Base-by-base conservation (phyloP, 306 rosid genomes). In the Abrus pulchellus region DNA sequence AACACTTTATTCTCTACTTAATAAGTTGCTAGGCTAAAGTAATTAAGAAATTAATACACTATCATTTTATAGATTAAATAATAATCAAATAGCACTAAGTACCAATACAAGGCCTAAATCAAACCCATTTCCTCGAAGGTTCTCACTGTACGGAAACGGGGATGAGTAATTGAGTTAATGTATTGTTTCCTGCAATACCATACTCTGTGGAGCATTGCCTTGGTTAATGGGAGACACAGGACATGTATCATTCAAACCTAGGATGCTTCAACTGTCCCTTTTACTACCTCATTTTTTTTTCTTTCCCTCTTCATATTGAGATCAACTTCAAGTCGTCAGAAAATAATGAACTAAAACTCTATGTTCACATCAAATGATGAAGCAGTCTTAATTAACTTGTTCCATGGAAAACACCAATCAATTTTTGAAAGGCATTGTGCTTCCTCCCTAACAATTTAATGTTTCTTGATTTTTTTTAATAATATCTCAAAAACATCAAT, bases 141-240 rank as follows among this genome's bases (percentile, higher is more conserved):
- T 34, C 53, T 14, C 29, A 3, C 14, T 14, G 53, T 36, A 44
- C 9, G 32, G 66, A 34, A 20, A 32, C 8, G 5, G n/a, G n/a
- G 53, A 13, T 59, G 41, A 36, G 11, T 36, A n/a, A 38, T 45
- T 44, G 79, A 34, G 52, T 41, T 65, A 1, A 40, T 41, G 52
- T 40, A n/a, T 69, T 80, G 62, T 63, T 33, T 33, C 32, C 65
- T 32, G 7, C 29, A 52, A 36, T 36, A 59, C 43, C 85, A 48
- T 40, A 20, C 43, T 77, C 64, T 61, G 38, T 28, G 74, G 75
- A 43, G 34, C 54, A 70, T 62, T 83, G 79, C 56, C 74, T 43
- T 74, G 64, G 20, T 28, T 83, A 33, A 77, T 61, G 54, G 68
- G 78, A 30, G 52, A 65, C 57, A 34, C 2, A 49, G 3, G 11